Evolutionary conservation across 2,329 filamentous ascomycete species (phyloP), one percentile per base, ranked within the genome.

Genomic region (Grosmannia huntii): DNA sequence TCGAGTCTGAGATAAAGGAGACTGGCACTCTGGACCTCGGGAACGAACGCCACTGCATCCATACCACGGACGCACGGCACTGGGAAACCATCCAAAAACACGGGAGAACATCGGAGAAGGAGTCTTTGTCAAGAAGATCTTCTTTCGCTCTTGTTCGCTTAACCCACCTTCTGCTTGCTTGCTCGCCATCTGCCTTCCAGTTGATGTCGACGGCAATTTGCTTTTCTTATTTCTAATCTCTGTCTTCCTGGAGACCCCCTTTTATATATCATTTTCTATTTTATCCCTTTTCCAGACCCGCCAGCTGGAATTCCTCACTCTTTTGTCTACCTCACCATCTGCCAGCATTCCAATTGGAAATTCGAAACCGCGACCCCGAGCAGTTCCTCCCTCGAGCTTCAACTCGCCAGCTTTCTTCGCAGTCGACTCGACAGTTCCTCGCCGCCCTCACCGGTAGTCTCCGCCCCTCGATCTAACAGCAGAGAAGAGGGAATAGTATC

Each of bases 321-420:
- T 57, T 27, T n/a, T 44, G n/a, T 28, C 41, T 53, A 55, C 54
- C 57, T 56, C 56, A 31, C 46, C 25, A 56, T 33, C 53, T 38
- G 52, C 41, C 57, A 38, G 21, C 60, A 62, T 62, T 62, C 59
- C 61, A 21, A 11, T 46, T 36, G 38, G 25, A 52, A 59, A 57
- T 51, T 59, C 33, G 55, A 28, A 52, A 33, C 49, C n/a, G 27
- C 52, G 25, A n/a, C 16, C 12, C 11, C n/a, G 14, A 25, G 23
- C 53, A n/a, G 7, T 55, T 9, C 36, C 23, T 55, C 23, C 7
- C 21, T 46, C 36, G 36, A 31, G 25, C 21, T 19, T 25, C 12
- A 3, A 38, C 36, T 9, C 16, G 36, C 14, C 14, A 16, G 12
- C 36, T 16, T 38, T 38, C 9, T 38, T 38, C 14, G 36, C 36